Evolutionary conservation across 139 green algal genomes (phyloP), one percentile per base, ranked within the genome.

Genomic region (Auxenochlorella pyrenoidosa): DNA sequence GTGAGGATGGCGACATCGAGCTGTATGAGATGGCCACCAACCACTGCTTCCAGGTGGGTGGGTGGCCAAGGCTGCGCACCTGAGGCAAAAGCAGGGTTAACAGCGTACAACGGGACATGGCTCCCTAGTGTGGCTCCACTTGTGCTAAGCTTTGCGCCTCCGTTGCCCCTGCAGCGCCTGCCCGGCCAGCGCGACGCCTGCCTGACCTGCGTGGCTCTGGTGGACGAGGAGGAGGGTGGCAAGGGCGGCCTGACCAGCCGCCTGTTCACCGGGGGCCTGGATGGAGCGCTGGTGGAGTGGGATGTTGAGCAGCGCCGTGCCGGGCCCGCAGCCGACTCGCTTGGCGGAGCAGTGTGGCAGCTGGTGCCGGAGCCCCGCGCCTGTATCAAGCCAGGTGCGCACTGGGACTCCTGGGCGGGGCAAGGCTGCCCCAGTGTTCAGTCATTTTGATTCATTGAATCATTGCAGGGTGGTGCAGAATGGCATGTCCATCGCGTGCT

Each of bases 261-360:
- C 15, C 93, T 98, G 3, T 96, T 99, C 72, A 93, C 84, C 18
- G 91, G 90, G 1, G 93, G 92, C 18, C 91, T 99, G 19, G 93
- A 98, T 70, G 96, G 96, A 60, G 70, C 58, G 0, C 72, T 99
- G 13, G 84, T 88, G 1, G 95, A 99, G 91, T 92, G 92, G 95
- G 88, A 93, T 86, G 73, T 97, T 65, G 75, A 87, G n/a, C 58
- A 70, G 65, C 65, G 73, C 58, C 70, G n/a, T 8, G 21, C 73
- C 77, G 43, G 38, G 5, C 16, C 73, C 15, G 43, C 73, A 34
- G 70, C 65, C 2, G 96, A 99, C 88, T 97, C 94, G 26, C 92
- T 91, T 85, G 97, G 97, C 19, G 97, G 97, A 18, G 94, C 96
- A 5, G 91, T 99, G 18, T 99, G 97, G 97, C 84, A 84, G 58